Conservation (phyloP, 228 moss, liverwort and hornwort species). For the Sphagnum magellanicum region DNA sequence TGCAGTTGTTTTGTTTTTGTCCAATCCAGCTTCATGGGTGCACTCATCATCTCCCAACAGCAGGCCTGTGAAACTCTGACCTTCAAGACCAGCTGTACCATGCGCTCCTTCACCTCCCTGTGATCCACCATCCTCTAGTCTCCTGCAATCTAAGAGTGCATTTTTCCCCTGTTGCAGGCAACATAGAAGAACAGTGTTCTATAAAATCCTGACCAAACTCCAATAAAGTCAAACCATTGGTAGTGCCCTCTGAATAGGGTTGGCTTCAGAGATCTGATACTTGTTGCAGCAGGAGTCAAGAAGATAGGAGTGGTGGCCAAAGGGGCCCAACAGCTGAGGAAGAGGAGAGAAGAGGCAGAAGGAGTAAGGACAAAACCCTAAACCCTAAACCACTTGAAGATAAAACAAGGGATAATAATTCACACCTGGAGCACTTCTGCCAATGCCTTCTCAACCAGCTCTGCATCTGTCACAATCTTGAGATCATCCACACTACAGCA, state of each 20-base stretch:
- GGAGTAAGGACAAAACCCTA: no score
- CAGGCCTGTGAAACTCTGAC: constrained; percentile 9
- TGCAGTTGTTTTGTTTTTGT: neutral
- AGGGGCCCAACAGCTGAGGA: no score
- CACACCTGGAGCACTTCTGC: constrained; percentile 66
- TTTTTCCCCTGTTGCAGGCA: neutral
- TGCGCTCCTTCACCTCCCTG: constrained; percentile 3
- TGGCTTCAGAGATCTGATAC: neutral
- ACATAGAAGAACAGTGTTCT: neutral
- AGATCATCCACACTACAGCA: constrained; percentile 66
- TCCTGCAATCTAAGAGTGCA: constrained; percentile 1
- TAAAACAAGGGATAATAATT: neutral
- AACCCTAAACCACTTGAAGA: neutral
- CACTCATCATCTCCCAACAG: constrained; percentile 20
- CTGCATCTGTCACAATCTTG: constrained; percentile 78
- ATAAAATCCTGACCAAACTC: neutral
- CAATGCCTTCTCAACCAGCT: constrained; percentile 80
- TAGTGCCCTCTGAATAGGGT: neutral
- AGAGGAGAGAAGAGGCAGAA: no score
- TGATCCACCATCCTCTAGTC: constrained; percentile 2
- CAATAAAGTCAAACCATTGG: neutral
- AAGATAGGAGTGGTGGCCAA: neutral
- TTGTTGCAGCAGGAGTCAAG: neutral
- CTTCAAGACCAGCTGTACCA: neutral
- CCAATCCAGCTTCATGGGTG: neutral